Conservation (phyloP, 2,329 filamentous ascomycete genomes). For the Hypoxylon sp. region DNA sequence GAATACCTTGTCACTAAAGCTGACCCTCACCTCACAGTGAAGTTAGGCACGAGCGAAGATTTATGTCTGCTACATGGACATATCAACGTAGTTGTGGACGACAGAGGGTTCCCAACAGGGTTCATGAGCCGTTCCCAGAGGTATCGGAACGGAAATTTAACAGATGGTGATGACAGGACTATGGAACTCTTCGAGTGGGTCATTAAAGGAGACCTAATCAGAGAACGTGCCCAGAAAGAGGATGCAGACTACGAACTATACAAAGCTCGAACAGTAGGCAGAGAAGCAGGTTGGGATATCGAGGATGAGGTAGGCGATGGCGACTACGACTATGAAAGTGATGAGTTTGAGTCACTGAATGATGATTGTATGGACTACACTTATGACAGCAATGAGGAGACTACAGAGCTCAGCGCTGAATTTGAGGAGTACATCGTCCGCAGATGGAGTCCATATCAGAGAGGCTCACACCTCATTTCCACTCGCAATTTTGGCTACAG, state of each 20-base stretch:
- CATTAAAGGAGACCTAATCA: not conserved
- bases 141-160: slow-evolving; percentile 11
- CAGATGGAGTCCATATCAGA: slow-evolving; percentile 24
- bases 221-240: slow-evolving; percentile 3
- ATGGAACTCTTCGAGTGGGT: slow-evolving; percentile 35
- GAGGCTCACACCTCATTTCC: not conserved
- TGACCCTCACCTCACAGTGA: slow-evolving; percentile 31
- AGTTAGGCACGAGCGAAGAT: slow-evolving; percentile 30
- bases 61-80: slow-evolving; percentile 23
- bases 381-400: not conserved
- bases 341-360: not conserved
- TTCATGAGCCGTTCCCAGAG: slow-evolving; percentile 27
- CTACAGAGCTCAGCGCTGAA: not conserved
- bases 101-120: slow-evolving; percentile 27
- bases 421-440: slow-evolving; percentile 24
- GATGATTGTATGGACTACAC: not conserved
- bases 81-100: slow-evolving; percentile 24
- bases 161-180: slow-evolving; percentile 19
- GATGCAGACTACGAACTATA: slow-evolving; percentile 29
- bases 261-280: slow-evolving; percentile 12
- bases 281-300: slow-evolving; percentile 12
- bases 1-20: slow-evolving; percentile 17
- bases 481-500: slow-evolving; percentile 26
- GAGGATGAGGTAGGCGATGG: slow-evolving; percentile 1
- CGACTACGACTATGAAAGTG: not conserved